These are phyloP conservation scores for Hanseniaspora pseudoguilliermondii DNA, from an alignment of 805 yeast genomes.

Conservation along the genomic window DNA sequence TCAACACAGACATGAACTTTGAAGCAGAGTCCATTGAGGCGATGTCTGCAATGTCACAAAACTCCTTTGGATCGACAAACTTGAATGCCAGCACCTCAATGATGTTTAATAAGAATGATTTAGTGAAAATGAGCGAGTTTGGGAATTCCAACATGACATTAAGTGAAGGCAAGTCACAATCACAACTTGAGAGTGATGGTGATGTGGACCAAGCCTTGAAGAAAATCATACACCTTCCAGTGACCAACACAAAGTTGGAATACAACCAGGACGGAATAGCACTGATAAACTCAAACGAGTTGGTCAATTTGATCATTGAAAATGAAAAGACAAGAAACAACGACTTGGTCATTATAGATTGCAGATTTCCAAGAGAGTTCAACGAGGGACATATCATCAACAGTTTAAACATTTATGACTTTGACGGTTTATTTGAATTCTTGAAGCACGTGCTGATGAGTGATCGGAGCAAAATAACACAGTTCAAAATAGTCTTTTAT, in stretches of 20 bases:
- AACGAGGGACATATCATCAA: slow-evolving; percentile 84
- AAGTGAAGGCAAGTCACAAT: not conserved
- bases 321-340: not conserved
- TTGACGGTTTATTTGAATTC: slow-evolving; percentile 47
- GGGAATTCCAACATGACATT: not conserved
- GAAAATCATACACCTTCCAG: slow-evolving; percentile 6
- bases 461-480: not conserved
- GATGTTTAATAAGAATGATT: slow-evolving; percentile 2
- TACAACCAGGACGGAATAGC: slow-evolving; percentile 12
- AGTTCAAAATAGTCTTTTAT: slow-evolving; percentile 51
- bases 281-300: not conserved
- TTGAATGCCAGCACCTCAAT: not conserved
- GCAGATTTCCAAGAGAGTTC: slow-evolving; percentile 86
- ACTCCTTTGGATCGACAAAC: slow-evolving; percentile 3
- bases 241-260: not conserved
- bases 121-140: not conserved
- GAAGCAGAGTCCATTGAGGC: slow-evolving; percentile 10
- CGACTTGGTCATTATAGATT: slow-evolving; percentile 48
- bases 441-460: slow-evolving; percentile 14
- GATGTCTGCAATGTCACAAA: slow-evolving; percentile 11
- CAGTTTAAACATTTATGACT: slow-evolving; percentile 65
- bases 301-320: not conserved
- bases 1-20: slow-evolving; percentile 12
- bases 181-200: not conserved
- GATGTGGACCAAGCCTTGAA: not conserved